Conservation (phyloP, 2,329 filamentous ascomycete species). For the Thielaviopsis euricoi region DNA sequence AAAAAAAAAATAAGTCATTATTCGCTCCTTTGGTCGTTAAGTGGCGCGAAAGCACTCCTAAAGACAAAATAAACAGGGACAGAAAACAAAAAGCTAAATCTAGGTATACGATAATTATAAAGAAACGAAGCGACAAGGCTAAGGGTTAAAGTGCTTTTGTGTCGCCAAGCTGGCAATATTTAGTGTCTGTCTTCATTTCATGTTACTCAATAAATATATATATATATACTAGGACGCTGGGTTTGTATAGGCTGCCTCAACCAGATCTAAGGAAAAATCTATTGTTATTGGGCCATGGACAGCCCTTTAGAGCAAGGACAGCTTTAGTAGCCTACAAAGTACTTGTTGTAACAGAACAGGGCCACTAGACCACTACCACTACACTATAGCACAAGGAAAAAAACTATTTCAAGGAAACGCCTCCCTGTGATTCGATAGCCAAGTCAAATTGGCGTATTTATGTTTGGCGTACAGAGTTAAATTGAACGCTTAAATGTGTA, state of each 20-base stretch:
- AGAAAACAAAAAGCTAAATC: not conserved
- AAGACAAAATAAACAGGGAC: not conserved
- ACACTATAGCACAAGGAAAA: not conserved
- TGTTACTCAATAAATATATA: not conserved
- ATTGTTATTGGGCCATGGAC: too few relatives aligned
- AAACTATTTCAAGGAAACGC: not conserved
- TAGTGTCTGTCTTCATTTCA: too few relatives aligned
- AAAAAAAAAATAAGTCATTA: not conserved
- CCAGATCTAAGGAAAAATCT: not conserved
- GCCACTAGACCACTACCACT: not conserved
- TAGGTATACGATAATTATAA: not conserved
- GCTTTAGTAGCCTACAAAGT: too few relatives aligned
- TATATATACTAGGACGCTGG: too few relatives aligned
- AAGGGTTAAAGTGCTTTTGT: not conserved
- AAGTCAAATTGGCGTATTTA: not conserved
- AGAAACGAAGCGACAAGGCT: not conserved
- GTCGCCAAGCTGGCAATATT: not conserved
- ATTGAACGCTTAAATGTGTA: not conserved
- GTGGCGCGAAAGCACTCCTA: not conserved
- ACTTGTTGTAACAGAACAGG: not conserved
- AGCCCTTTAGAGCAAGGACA: not conserved
- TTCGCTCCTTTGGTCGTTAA: not conserved
- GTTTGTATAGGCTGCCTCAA: not conserved
- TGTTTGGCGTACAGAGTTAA: not conserved
- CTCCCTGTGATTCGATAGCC: not conserved